Evolutionary conservation across 2,329 filamentous ascomycete species (phyloP).

Genomic region (Verruconis gallopava): DNA sequence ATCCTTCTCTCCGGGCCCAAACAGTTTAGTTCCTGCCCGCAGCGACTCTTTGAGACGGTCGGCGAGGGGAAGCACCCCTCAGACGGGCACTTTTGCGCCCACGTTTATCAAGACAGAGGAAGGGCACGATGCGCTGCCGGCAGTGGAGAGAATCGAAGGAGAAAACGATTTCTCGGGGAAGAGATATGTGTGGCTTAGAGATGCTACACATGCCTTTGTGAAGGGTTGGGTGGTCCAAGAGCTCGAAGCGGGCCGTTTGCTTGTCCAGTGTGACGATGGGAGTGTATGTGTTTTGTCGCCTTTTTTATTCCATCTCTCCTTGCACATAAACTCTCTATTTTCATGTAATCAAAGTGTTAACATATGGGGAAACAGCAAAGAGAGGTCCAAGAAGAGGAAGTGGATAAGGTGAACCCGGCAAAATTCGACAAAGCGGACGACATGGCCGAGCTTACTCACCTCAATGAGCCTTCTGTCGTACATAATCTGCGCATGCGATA

Average conservation of each 20-base stretch:
- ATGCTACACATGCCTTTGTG: constrained; percentile 76
- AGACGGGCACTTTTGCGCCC: constrained; percentile 79
- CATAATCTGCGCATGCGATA: constrained; percentile 95
- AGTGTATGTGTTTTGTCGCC: constrained; percentile 36
- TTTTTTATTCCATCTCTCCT: too few relatives aligned
- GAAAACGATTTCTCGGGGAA: constrained; percentile 99
- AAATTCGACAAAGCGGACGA: constrained; percentile 99
- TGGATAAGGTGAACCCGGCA: constrained; percentile 97
- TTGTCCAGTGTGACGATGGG: constrained; percentile 90
- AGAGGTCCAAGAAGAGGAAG: constrained; percentile 70
- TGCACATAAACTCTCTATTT: too few relatives aligned
- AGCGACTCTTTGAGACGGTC: constrained; percentile 41
- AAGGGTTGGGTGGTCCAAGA: constrained; percentile 89
- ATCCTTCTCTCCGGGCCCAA: constrained; percentile 38
- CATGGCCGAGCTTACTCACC: constrained; percentile 95
- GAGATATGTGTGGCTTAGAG: constrained; percentile 93
- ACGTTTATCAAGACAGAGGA: constrained; percentile 90
- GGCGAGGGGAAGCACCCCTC: constrained; percentile 45
- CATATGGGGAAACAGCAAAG: constrained; percentile 48
- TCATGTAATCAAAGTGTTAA: constrained; percentile 12
- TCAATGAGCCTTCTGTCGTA: constrained; percentile 95
- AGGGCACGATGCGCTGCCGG: constrained; percentile 43
- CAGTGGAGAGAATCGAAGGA: constrained; percentile 67
- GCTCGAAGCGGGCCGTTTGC: constrained; percentile 50
- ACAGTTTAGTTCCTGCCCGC: constrained; percentile 17